Percentiles rank a stretch among this genome's conserved stretches.
phyloP scores from a whole-genome alignment of 169 alveolate species.

The Cryptosporidium parvum region DNA sequence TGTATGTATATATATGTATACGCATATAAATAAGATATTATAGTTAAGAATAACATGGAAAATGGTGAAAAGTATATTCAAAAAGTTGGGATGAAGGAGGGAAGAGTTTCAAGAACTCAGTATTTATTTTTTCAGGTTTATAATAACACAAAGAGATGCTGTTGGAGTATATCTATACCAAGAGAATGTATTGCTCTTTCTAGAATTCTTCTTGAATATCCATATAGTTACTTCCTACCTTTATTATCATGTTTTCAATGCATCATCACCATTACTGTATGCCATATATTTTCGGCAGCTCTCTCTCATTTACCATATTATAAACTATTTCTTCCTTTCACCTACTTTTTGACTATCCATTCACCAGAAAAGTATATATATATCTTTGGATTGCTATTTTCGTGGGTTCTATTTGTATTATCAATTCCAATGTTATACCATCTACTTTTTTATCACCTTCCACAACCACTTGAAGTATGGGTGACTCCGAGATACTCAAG shows the following conservation, averaged over 20 bases:
- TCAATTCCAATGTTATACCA: constrained; percentile 71
- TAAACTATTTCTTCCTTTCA: constrained; percentile 52
- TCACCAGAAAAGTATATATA: constrained; percentile 57
- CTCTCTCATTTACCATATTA: constrained; percentile 53
- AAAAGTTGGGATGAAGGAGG: constrained; percentile 68
- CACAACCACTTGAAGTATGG: constrained; percentile 76
- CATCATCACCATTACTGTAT: constrained; percentile 33
- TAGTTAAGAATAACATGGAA: constrained; percentile 40
- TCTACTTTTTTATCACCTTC: constrained; percentile 58
- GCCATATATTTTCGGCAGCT: constrained; percentile 31
- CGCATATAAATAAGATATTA: background rate
- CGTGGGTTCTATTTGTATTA: constrained; percentile 49
- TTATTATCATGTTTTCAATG: constrained; percentile 54
- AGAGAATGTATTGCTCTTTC: constrained; percentile 67
- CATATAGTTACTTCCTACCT: constrained; percentile 65
- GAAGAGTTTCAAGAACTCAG: constrained; percentile 66
- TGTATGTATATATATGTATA: background rate
- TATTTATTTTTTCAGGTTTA: constrained; percentile 55
- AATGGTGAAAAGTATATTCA: constrained; percentile 65
- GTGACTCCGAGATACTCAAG: constrained; percentile 59
- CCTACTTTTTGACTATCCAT: constrained; percentile 47
- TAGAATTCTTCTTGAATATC: constrained; percentile 51
- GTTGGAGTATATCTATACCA: constrained; percentile 66
- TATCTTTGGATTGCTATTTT: constrained; percentile 29
- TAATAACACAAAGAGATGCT: constrained; percentile 62